These are phyloP conservation scores for Niveomyces coronatus DNA, from an alignment of 2,329 filamentous ascomycete genomes.

Conservation along the genomic window DNA sequence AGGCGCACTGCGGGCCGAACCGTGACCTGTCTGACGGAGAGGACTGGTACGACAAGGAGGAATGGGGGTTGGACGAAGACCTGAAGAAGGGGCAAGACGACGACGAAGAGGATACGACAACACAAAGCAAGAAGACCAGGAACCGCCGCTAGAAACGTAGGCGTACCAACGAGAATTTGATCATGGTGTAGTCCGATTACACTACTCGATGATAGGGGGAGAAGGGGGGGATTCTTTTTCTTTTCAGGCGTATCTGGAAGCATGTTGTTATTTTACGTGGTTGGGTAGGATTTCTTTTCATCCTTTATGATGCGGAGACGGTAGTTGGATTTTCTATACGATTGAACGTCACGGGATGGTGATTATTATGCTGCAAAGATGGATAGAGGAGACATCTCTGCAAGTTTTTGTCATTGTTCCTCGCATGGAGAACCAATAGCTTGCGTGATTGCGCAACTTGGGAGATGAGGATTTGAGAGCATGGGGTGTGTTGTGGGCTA, in stretches of 20 bases:
- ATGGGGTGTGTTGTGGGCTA: too few relatives aligned
- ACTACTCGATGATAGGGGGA: background rate
- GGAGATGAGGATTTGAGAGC: too few relatives aligned
- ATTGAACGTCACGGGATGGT: too few relatives aligned
- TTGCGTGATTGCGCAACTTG: too few relatives aligned
- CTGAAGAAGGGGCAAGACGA: conserved; percentile 74
- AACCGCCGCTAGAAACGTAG: conserved; percentile 32
- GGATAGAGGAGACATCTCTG: too few relatives aligned
- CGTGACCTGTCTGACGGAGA: conserved; percentile 78
- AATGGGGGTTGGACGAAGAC: conserved; percentile 65
- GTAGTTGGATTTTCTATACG: background rate
- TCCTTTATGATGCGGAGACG: background rate
- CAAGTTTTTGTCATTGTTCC: too few relatives aligned
- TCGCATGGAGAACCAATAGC: too few relatives aligned
- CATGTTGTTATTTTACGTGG: too few relatives aligned
- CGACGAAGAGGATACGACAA: conserved; percentile 61
- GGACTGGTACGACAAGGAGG: conserved; percentile 79
- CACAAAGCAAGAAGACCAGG: conserved; percentile 50
- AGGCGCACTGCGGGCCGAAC: conserved; percentile 56
- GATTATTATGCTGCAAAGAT: too few relatives aligned
- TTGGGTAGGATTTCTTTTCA: too few relatives aligned
- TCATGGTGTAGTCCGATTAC: background rate
- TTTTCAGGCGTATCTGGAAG: too few relatives aligned
- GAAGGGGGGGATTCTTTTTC: background rate
- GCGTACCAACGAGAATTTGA: conserved; percentile 1